Evolutionary conservation across 306 rosid genomes (phyloP).

Genomic region (Acacia confusa): DNA sequence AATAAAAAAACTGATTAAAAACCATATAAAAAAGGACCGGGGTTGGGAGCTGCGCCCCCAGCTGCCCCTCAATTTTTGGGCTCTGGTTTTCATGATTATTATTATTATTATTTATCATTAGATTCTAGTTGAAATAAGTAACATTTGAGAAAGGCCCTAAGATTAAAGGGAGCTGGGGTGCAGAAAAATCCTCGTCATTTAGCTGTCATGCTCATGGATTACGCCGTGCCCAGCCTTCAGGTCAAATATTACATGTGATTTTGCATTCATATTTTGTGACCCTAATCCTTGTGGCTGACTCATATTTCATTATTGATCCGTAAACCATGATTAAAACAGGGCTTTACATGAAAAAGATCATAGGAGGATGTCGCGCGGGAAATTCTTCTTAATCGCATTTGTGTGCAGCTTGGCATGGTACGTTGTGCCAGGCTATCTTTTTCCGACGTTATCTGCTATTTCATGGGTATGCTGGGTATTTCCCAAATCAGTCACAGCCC

Average conservation of each 20-base stretch:
- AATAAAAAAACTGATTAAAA: too few relatives aligned
- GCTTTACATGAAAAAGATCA: conserved; percentile 63
- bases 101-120: too few relatives aligned
- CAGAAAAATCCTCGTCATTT: neutral
- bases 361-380: conserved; percentile 54
- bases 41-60: too few relatives aligned
- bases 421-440: conserved; percentile 59
- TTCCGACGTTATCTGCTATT: conserved; percentile 45
- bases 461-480: conserved; percentile 66
- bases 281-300: neutral
- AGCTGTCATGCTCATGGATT: neutral
- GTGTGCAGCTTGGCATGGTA: conserved; percentile 69
- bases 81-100: too few relatives aligned
- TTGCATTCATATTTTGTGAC: neutral
- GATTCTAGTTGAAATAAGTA: too few relatives aligned
- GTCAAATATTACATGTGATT: neutral
- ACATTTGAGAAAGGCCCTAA: too few relatives aligned
- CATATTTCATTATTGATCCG: neutral
- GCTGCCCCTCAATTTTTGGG: too few relatives aligned
- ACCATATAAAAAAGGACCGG: too few relatives aligned
- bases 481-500: conserved; percentile 56
- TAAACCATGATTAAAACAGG: conserved; percentile 37
- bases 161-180: too few relatives aligned
- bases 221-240: neutral
- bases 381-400: conserved; percentile 58